Conservation (phyloP, 1,284 basidiomycete species). For the Sanghuangporus weigelae region DNA sequence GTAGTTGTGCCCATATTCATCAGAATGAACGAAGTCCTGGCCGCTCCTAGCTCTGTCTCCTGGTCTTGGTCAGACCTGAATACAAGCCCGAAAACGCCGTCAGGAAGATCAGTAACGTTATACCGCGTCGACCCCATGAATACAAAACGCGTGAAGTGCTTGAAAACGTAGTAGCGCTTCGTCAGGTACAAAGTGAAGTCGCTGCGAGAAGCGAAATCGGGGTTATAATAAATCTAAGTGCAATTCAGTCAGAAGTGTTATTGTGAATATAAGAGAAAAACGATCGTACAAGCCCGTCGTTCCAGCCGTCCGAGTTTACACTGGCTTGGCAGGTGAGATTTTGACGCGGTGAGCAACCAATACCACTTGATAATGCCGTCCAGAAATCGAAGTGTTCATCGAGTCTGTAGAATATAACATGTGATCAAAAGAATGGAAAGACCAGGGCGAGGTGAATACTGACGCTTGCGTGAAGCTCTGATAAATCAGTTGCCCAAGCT, state of each 20-base stretch:
- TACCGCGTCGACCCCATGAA: conserved; percentile 18
- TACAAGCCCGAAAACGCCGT: conserved; percentile 17
- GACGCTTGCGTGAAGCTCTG: conserved; percentile 24
- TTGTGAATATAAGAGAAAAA: neutral
- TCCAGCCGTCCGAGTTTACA: conserved; percentile 22
- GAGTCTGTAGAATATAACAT: conserved; percentile 11
- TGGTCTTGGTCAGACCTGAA: conserved; percentile 14
- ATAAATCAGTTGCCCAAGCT: conserved; percentile 24
- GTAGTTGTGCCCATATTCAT: conserved; percentile 14
- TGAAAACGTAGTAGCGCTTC: conserved; percentile 22
- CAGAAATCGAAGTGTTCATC: conserved; percentile 27
- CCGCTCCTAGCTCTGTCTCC: conserved; percentile 1
- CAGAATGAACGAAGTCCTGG: conserved; percentile 11
- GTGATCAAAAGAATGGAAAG: neutral
- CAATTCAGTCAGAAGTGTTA: neutral
- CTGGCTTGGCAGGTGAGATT: conserved; percentile 18
- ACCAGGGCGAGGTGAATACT: neutral
- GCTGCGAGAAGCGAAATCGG: conserved; percentile 19
- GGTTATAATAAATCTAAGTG: conserved; percentile 23
- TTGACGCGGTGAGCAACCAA: conserved; percentile 23
- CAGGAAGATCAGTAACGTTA: conserved; percentile 16
- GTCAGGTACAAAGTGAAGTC: conserved; percentile 20
- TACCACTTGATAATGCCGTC: conserved; percentile 25
- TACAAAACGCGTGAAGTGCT: conserved; percentile 21
- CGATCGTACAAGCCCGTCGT: conserved; percentile 19